A percentile compares a stretch with the other conserved stretches of the same genome.
Conservation (phyloP, 306 rosid species). For the Ceratonia siliqua region DNA sequence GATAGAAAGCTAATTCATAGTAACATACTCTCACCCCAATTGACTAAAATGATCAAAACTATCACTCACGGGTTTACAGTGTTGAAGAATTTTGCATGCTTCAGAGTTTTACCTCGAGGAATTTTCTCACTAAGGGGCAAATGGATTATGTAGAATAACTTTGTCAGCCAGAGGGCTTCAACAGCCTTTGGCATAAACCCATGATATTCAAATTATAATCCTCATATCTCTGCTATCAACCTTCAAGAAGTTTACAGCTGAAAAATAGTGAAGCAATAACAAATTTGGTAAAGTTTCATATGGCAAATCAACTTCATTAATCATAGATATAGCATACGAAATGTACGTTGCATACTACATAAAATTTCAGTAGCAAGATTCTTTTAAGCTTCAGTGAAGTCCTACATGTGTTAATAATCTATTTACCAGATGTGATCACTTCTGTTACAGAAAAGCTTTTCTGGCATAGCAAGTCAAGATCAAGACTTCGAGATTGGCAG, state of each 20-base stretch:
- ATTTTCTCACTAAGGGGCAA: neutral
- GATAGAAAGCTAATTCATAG: neutral
- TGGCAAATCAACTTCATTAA: conserved; percentile 5
- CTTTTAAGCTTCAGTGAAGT: conserved; percentile 29
- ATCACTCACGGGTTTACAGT: neutral
- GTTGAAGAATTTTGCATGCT: neutral
- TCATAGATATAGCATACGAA: conserved; percentile 19
- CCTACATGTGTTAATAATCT: conserved; percentile 34
- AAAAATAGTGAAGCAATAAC: conserved; percentile 9
- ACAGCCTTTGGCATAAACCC: neutral
- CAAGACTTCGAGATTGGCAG: conserved; percentile 42
- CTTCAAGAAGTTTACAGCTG: conserved; percentile 17
- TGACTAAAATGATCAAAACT: neutral
- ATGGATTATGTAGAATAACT: neutral
- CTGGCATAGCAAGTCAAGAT: conserved; percentile 30
- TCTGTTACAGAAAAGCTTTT: conserved; percentile 21
- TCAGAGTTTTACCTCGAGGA: neutral
- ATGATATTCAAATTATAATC: conserved; percentile 12
- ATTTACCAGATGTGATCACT: conserved; percentile 42
- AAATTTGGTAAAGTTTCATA: conserved; percentile 7
- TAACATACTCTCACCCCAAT: neutral
- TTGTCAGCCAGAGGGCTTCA: neutral
- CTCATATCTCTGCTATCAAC: neutral
- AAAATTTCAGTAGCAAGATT: conserved; percentile 21
- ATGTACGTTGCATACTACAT: conserved; percentile 17